Conservation (phyloP, 306 rosid species). For the Erythrophleum fordii region DNA sequence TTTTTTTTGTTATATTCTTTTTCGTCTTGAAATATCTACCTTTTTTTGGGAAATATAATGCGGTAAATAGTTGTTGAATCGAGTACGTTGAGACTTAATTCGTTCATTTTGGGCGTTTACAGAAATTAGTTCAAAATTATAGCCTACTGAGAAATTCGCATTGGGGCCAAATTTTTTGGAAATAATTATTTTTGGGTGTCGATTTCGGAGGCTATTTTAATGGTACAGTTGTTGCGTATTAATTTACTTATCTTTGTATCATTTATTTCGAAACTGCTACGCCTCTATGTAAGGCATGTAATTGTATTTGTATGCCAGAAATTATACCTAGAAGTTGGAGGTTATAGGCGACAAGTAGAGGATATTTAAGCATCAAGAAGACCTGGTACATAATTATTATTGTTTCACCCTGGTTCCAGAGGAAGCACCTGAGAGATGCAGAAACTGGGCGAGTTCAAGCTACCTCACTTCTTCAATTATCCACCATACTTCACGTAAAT, state of each 20-base stretch:
- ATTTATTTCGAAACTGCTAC: not conserved
- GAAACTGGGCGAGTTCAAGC: constrained; percentile 88
- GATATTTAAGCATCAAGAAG: not conserved
- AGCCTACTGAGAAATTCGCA: not conserved
- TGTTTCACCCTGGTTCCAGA: not conserved
- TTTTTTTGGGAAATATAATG: not conserved
- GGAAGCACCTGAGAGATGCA: constrained; percentile 60
- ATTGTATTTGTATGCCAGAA: not conserved
- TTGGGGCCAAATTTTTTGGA: not conserved
- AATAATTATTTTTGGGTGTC: not conserved
- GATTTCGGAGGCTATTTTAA: not conserved
- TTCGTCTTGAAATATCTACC: not conserved
- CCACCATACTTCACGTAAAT: constrained; percentile 95
- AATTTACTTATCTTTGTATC: not conserved
- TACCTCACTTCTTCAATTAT: constrained; percentile 93
- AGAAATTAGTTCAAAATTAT: not conserved
- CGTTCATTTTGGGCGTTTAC: not conserved
- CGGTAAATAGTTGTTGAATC: not conserved
- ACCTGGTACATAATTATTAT: not conserved
- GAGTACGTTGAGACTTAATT: not conserved
- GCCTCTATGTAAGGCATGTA: not conserved
- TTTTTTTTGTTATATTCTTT: not conserved
- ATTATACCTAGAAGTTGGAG: not conserved
- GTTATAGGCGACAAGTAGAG: not conserved
- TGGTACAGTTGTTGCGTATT: not conserved